Conservation (phyloP, 306 rosid species). For the Luffa aegyptiaca region DNA sequence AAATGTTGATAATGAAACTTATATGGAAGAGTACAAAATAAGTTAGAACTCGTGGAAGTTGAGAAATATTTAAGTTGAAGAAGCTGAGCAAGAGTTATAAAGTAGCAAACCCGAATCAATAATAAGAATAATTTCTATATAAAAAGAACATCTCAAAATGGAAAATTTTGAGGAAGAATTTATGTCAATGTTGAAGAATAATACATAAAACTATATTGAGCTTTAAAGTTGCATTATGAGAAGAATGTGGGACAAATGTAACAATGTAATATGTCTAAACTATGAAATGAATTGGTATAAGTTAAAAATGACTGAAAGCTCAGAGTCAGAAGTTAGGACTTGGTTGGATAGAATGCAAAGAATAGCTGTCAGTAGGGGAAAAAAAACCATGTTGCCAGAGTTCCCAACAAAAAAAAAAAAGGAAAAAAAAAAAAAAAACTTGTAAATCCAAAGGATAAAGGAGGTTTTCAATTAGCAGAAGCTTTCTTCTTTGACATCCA, state of each 20-base stretch:
- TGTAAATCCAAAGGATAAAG: background rate
- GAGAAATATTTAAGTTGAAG: too few relatives aligned
- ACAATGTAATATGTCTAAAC: background rate
- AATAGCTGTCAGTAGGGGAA: background rate
- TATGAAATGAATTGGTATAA: background rate
- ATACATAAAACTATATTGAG: background rate
- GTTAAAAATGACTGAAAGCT: background rate
- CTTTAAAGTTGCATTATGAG: background rate
- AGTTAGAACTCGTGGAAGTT: too few relatives aligned
- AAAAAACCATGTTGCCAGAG: background rate
- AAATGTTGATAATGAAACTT: too few relatives aligned
- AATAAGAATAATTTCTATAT: background rate
- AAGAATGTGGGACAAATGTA: background rate
- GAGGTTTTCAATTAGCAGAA: conserved; percentile 11
- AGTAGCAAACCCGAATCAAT: background rate
- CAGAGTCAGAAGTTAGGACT: background rate
- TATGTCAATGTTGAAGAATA: background rate
- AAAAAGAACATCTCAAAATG: background rate
- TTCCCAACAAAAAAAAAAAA: background rate
- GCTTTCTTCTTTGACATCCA: conserved; percentile 53
- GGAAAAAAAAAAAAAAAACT: background rate
- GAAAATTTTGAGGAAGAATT: background rate
- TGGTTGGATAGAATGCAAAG: background rate
- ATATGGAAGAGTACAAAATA: too few relatives aligned
- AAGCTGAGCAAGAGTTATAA: too few relatives aligned